Evolutionary conservation across 2,329 filamentous ascomycete genomes (phyloP), one percentile per base, ranked within the genome.

Genomic region (Raffaelea albimanens): DNA sequence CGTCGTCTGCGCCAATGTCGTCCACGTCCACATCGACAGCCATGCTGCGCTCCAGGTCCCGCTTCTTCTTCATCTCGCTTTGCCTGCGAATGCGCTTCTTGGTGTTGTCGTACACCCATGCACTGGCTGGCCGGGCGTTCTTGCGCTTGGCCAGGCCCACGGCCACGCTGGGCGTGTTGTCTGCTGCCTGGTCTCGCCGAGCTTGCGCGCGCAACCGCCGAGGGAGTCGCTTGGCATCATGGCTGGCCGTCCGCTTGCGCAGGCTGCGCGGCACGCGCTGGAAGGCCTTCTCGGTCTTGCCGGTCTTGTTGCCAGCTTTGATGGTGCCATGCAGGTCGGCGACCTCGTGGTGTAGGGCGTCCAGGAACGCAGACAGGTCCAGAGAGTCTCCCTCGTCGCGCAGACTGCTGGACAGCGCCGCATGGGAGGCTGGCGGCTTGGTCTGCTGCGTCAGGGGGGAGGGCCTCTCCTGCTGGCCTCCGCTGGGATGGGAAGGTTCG

Each of bases 141-240:
- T 77, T 78, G 53, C 70, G 72, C 44, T 73, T 75, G 1, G 76
- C 73, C 40, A 91, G 67, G 36, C 75, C 74, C 1, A 72, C 72
- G 45, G 82, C 84, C 5, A 90, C 82, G 0, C 80, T 85, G 0
- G 93, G 90, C 0, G 91, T 95, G 54, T 96, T 96, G 59, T 97
- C 91, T 48, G 94, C 86, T 16, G 72, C 71, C 82, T 95, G 94
- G 73, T 94, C 78, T 52, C 65, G 69, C 57, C 71, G 76, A 1
- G 88, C 89, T 55, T 85, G 76, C 36, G 67, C 68, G 48, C 85
- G 77, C 59, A 97, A 67, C 52, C 88, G 72, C 60, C 83, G 84
- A 2, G 93, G 93, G 16, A 98, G 83, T 52, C 85, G 79, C 67
- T 91, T 95, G 33, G 86, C 85, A 74, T 98, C 96, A 67, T 98